These are phyloP conservation scores for Fragaria vesca DNA, from an alignment of 306 rosid genomes.

Conservation along the genomic window DNA sequence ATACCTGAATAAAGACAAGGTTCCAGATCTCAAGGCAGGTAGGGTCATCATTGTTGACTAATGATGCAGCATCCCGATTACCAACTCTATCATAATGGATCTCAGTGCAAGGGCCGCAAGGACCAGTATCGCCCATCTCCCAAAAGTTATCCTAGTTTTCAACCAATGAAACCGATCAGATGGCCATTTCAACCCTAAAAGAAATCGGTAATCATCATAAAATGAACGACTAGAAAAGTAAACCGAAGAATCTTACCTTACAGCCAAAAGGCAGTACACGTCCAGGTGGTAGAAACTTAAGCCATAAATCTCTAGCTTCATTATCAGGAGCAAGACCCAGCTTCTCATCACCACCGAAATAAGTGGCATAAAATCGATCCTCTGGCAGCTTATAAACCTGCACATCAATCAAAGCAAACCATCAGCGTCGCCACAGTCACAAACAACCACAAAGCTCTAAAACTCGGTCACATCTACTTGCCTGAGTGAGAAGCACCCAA, in stretches of 20 bases:
- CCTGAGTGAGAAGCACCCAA: constrained; percentile 90
- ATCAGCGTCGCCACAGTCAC: background rate
- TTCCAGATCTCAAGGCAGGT: constrained; percentile 99
- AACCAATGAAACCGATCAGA: background rate
- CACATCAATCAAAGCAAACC: constrained; percentile 16
- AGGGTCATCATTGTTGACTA: constrained; percentile 93
- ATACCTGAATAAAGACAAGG: constrained; percentile 95
- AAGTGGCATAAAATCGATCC: constrained; percentile 80
- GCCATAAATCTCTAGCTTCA: constrained; percentile 90
- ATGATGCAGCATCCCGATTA: constrained; percentile 84
- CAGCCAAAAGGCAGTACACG: constrained; percentile 93
- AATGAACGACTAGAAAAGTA: background rate
- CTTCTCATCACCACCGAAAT: constrained; percentile 91
- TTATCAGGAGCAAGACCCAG: constrained; percentile 82
- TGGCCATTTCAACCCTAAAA: background rate
- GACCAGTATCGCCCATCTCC: constrained; percentile 99
- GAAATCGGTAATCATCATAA: background rate
- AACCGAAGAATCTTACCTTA: constrained; percentile 47
- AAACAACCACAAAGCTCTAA: background rate
- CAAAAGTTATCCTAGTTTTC: constrained; percentile 82
- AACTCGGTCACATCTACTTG: constrained; percentile 25
- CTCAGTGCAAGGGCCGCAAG: constrained; percentile 98
- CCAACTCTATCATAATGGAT: constrained; percentile 95
- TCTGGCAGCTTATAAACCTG: constrained; percentile 81
- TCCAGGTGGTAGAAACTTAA: constrained; percentile 68